Evolutionary conservation across 164 flowering plant genomes (phyloP), one percentile per base, ranked within the genome.

Genomic region (Cinnamomum micranthum): DNA sequence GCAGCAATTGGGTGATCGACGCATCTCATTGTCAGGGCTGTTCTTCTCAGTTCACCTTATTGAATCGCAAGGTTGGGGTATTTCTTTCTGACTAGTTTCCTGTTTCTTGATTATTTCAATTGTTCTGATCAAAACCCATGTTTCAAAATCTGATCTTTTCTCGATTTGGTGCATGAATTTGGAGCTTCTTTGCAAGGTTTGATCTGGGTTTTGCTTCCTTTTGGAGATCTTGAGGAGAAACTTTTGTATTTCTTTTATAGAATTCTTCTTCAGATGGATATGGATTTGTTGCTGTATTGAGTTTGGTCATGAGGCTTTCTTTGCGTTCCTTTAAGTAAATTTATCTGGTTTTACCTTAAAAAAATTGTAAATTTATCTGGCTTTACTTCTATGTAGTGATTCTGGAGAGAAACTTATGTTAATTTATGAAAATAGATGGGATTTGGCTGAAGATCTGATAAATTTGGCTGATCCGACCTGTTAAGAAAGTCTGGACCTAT

Each of bases 21-120:
- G 92, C 97, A 58, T 83, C 99, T 41, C 92, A 95, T 78, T 95
- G 99, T 76, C 99, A 95, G 80, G 95, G 94, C 41, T 95, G 99
- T 84, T 86, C 95, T 47, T 88, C 99, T 52, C 99, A 88, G 82
- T 95, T 95, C 89, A 90, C 95, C 78, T 90, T 95, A 86, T 86
- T 95, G 60, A 20, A 55, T 55, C 60, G 60, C 17, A 55, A 17
- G n/a, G 47, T 41, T 41, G 47, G 11, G 47, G 9, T 41, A 7
- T 41, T 41, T 41, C 6, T 31, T 41, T 41, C 47, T 41, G 10
- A 41, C 2, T 41, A 41, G 47, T 4, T 41, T 41, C 60, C n/a
- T 55, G 60, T 20, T 6, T 55, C 60, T 55, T 14, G 60, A 55
- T 55, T 55, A 15, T 55, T 14, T 55, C n/a, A 15, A 19, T 55